Evolutionary conservation across 305 asterid species (phyloP), one percentile per base, ranked within the genome.

Genomic region (Stenogyne calaminthoides): DNA sequence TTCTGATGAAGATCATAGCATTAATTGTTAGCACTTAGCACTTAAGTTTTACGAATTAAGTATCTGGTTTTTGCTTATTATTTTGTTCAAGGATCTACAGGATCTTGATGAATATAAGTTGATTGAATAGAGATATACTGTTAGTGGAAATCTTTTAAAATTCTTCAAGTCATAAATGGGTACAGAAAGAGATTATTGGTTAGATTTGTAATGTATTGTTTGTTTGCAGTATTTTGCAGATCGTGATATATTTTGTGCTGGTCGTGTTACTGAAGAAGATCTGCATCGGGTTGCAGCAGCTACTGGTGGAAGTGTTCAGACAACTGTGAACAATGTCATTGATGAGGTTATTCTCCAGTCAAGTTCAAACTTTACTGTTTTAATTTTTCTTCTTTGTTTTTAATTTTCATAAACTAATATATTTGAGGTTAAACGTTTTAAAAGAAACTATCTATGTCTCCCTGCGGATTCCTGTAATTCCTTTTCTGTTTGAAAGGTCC

Each of bases 181-280:
- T 40, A 18, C 61, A 19, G 47, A 52, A 57, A 54, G 46, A 47
- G 29, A 64, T 55, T 55, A 16, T 27, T 37, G 42, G 16, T 67
- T 46, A 18, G 65, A 32, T 27, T 52, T 58, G 34, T 42, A 67
- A 36, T 18, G 39, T 72, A 15, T 77, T 75, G 70, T 54, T 69
- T 66, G 44, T 76, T 58, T 71, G 72, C 92, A 95, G 99, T 95
- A 90, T 75, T 95, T 95, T 84, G 99, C 99, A 55, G 98, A 95
- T 70, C 93, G 99, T 68, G 99, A 95, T 84, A 86, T 88, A 57
- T 88, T 88, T 78, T 88, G 93, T 71, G 93, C 93, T 64, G 93
- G 93, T 27, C 93, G 89, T 73, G 93, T 88, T 67, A 63, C 88
- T 73, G 91, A 88, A 74, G 91, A 86, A 67, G 93, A 88, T 74